Percentiles rank a stretch among this genome's conserved stretches.
phyloP scores from a whole-genome alignment of 495 filamentous ascomycete genomes.

The Daldinia loculata region DNA sequence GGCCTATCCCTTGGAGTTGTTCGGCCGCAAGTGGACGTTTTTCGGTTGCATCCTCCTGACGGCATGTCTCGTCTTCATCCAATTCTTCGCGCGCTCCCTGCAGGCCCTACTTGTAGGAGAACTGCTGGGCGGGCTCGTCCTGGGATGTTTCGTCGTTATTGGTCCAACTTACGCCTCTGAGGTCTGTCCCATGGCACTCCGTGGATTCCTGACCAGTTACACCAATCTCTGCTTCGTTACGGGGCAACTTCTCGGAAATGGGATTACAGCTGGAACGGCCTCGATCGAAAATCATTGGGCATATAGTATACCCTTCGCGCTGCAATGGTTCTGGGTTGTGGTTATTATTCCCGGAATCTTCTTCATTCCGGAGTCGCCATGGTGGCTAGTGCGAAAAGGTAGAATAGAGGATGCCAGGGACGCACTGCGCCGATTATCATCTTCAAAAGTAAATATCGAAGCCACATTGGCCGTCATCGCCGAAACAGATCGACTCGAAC shows the following conservation, averaged over 20 bases:
- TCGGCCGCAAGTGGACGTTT: slow-evolving; percentile 57
- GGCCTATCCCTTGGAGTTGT: slow-evolving; percentile 57
- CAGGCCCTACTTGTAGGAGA: slow-evolving; percentile 58
- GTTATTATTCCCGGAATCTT: slow-evolving; percentile 64
- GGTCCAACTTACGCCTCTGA: slow-evolving; percentile 71
- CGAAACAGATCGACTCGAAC: slow-evolving; percentile 69
- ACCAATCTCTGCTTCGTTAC: slow-evolving; percentile 76
- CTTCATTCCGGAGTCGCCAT: slow-evolving; percentile 70
- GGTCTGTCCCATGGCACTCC: slow-evolving; percentile 66
- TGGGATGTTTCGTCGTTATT: slow-evolving; percentile 62
- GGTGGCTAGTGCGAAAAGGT: slow-evolving; percentile 69
- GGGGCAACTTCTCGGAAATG: slow-evolving; percentile 66
- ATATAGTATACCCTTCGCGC: slow-evolving; percentile 66
- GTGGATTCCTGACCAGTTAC: slow-evolving; percentile 65
- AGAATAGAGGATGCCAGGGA: slow-evolving; percentile 57
- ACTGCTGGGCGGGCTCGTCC: slow-evolving; percentile 61
- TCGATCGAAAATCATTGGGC: slow-evolving; percentile 55
- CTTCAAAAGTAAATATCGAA: slow-evolving; percentile 50
- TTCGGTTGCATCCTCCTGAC: slow-evolving; percentile 53
- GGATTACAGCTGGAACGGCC: slow-evolving; percentile 60
- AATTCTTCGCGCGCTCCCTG: slow-evolving; percentile 63
- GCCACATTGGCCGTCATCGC: slow-evolving; percentile 65
- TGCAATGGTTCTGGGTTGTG: slow-evolving; percentile 74
- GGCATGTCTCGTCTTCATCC: slow-evolving; percentile 62
- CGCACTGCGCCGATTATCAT: slow-evolving; percentile 55